phyloP scores from a whole-genome alignment of 345 rosid species.

The Syzygium oleosum region DNA sequence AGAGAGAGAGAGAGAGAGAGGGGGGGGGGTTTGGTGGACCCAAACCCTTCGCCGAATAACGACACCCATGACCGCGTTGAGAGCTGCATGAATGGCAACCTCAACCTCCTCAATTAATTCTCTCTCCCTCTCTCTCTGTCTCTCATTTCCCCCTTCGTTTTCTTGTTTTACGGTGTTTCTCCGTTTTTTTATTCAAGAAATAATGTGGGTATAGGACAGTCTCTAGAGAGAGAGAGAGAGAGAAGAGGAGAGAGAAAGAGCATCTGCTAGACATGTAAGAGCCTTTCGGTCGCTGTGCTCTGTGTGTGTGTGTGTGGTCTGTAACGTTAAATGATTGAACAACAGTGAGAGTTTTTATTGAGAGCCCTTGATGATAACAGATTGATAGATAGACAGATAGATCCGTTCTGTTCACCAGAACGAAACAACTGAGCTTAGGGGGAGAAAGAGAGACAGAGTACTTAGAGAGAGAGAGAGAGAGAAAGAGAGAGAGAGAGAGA shows the following conservation, averaged over 20 bases:
- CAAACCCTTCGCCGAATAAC: conserved; percentile 35
- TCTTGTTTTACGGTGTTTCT: background rate
- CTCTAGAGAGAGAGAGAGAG: conserved; percentile 9
- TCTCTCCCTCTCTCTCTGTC: background rate
- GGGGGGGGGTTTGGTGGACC: conserved; percentile 12
- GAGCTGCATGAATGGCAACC: conserved; percentile 21
- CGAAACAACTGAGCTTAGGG: background rate
- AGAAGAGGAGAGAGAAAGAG: background rate
- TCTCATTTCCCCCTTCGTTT: background rate
- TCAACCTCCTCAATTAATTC: conserved; percentile 21
- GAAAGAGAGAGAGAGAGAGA: background rate
- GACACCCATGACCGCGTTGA: conserved; percentile 39
- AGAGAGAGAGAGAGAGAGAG: background rate
- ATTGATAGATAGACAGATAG: background rate
- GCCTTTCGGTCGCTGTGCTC: background rate
- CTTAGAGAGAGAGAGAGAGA: background rate
- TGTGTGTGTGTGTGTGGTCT: background rate
- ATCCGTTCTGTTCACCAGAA: background rate
- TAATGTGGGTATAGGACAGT: background rate
- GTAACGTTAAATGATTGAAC: conserved; percentile 13
- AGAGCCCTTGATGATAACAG: background rate
- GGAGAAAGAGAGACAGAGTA: background rate
- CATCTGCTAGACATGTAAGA: background rate
- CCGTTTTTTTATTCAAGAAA: background rate
- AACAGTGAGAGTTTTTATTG: background rate